phyloP scores from a whole-genome alignment of 257 asterid genomes.

The Solanum pinnatisectum region DNA sequence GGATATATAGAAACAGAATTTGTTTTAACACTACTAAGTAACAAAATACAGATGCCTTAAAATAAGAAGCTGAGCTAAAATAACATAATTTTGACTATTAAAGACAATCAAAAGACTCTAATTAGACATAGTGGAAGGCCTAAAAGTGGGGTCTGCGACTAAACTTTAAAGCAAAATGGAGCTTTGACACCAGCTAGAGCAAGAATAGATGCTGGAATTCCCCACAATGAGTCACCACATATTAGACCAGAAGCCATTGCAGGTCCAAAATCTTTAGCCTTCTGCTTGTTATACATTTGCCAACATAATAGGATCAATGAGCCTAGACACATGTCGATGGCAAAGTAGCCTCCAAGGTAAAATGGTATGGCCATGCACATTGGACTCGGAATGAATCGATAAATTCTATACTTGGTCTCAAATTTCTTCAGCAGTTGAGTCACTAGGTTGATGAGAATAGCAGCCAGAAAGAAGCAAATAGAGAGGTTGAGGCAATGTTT shows the following conservation, averaged over 20 bases:
- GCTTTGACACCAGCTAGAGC: slow-evolving; percentile 37
- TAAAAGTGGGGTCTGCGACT: neutral
- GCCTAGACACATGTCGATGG: slow-evolving; percentile 77
- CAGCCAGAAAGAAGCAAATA: slow-evolving; percentile 18
- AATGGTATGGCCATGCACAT: slow-evolving; percentile 89
- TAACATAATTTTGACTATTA: neutral
- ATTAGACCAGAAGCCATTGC: slow-evolving; percentile 71
- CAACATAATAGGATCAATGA: slow-evolving; percentile 45
- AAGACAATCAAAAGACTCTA: neutral
- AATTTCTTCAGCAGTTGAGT: slow-evolving; percentile 7
- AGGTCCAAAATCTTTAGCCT: slow-evolving; percentile 33
- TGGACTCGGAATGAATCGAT: slow-evolving; percentile 55
- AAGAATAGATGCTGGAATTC: slow-evolving; percentile 57
- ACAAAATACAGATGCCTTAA: neutral
- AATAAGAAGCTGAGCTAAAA: neutral
- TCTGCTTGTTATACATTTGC: slow-evolving; percentile 24
- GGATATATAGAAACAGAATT: neutral
- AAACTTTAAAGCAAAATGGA: slow-evolving; percentile 53
- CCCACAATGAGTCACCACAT: slow-evolving; percentile 75
- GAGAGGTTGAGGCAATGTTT: slow-evolving; percentile 41
- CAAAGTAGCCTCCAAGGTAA: slow-evolving; percentile 54
- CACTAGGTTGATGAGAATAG: slow-evolving; percentile 18
- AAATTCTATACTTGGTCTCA: slow-evolving; percentile 33
- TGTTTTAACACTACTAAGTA: neutral
- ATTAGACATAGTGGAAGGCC: too few relatives aligned